Evolutionary conservation across 768 basidiomycete species (phyloP).

Genomic region (Astraeus odoratus): DNA sequence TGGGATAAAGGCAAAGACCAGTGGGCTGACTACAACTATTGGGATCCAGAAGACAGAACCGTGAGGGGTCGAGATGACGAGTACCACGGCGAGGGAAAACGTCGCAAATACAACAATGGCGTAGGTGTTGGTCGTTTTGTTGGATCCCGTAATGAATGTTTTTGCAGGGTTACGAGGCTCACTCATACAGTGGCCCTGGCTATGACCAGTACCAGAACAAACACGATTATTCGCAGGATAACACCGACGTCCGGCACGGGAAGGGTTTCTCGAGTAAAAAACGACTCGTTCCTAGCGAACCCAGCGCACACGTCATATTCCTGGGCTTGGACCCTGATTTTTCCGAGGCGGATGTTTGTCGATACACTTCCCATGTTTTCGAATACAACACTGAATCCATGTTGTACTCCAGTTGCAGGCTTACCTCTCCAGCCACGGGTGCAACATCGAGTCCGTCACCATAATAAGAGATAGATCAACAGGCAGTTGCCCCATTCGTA

Average conservation of each 20-base stretch:
- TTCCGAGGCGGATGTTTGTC: slow-evolving; percentile 86
- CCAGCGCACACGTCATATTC: slow-evolving; percentile 91
- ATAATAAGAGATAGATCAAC: slow-evolving; percentile 96
- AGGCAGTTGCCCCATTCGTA: slow-evolving; percentile 86
- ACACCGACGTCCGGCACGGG: slow-evolving; percentile 42
- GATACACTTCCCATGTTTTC: slow-evolving; percentile 28
- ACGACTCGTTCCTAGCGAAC: slow-evolving; percentile 75
- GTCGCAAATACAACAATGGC: slow-evolving; percentile 73
- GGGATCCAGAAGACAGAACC: slow-evolving; percentile 33
- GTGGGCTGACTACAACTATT: slow-evolving; percentile 43
- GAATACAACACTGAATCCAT: slow-evolving; percentile 31
- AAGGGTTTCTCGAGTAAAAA: slow-evolving; percentile 53
- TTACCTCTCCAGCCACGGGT: slow-evolving; percentile 65
- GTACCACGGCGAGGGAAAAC: slow-evolving; percentile 62
- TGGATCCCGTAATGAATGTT: slow-evolving; percentile 5
- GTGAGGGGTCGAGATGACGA: slow-evolving; percentile 62
- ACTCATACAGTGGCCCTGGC: slow-evolving; percentile 42
- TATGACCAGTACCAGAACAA: slow-evolving; percentile 30
- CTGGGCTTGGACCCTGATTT: slow-evolving; percentile 90
- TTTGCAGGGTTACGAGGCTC: slow-evolving; percentile 46
- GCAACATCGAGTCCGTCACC: slow-evolving; percentile 79
- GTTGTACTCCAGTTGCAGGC: slow-evolving; percentile 60
- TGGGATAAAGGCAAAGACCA: slow-evolving; percentile 77
- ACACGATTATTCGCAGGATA: slow-evolving; percentile 36
- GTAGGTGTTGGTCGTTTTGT: slow-evolving; percentile 34